Conservation (phyloP, 345 rosid species). For the Gossypium stocksii region DNA sequence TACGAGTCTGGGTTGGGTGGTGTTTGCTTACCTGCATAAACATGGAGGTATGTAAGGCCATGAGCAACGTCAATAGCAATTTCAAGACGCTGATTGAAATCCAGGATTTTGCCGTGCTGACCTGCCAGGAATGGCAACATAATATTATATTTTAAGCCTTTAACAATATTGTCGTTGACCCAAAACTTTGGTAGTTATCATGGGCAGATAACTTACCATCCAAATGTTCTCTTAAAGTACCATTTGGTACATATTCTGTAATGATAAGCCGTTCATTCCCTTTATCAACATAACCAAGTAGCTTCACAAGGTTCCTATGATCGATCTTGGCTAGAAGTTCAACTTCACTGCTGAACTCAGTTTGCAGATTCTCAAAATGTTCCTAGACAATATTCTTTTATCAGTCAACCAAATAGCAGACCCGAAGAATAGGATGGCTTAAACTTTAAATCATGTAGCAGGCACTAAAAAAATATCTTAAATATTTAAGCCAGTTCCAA, state of each 20-base stretch:
- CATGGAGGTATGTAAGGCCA: constrained; percentile 88
- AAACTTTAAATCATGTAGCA: constrained; percentile 6
- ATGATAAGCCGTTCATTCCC: constrained; percentile 90
- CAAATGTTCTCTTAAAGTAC: constrained; percentile 91
- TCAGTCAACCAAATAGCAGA: constrained; percentile 21
- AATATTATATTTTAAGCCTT: not conserved
- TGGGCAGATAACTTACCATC: constrained; percentile 60
- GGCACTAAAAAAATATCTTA: not conserved
- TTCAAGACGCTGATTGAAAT: constrained; percentile 88
- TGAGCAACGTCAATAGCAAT: constrained; percentile 91
- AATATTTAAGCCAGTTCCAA: not conserved
- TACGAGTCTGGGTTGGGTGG: not conserved
- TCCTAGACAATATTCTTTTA: constrained; percentile 44
- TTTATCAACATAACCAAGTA: constrained; percentile 82
- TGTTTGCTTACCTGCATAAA: constrained; percentile 62
- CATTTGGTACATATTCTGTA: constrained; percentile 85
- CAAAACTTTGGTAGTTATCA: not conserved
- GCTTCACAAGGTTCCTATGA: constrained; percentile 81
- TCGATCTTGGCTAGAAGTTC: constrained; percentile 92
- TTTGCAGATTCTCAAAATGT: constrained; percentile 55
- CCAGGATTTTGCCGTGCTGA: constrained; percentile 58
- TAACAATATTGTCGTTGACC: not conserved
- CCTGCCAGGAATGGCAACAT: constrained; percentile 36
- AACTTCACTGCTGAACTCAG: constrained; percentile 92
- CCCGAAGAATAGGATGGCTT: not conserved